Base-by-base conservation (phyloP, 192 early-diverging fungal species). In the Glomus cerebriforme region DNA sequence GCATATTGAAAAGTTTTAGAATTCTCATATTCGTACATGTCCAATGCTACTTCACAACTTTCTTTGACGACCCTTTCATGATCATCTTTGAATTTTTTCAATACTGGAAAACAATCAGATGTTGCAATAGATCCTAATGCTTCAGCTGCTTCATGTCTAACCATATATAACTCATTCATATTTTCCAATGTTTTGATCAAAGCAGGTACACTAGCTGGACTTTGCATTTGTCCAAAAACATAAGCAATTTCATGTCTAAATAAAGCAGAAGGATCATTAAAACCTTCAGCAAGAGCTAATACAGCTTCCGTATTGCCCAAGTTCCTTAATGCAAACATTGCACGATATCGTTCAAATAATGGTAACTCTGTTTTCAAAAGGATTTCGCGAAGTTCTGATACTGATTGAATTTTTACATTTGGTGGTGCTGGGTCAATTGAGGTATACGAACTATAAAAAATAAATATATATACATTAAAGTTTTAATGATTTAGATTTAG, bases 161-260 rank as follows among this genome's bases (percentile, higher is more conserved):
- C 97, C 96, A 99, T 99, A 49, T 91, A 80, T 10, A 86, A 89
- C 82, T 99, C 97, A 32, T 88, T 81, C 12, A 82, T 79, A 85
- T 95, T 94, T 59, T 85, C 87, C n/a, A 99, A 87, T 7, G 91
- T 87, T 75, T 92, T 89, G 12, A 91, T 87, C 54, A 99, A 86
- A 8, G 94, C 88, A 35, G 96, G 96, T 0, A 99, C 94, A 29
- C 91, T 90, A 7, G 93, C 96, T 34, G 92, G 92, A 79, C 96
- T 95, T 87, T 97, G 96, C 90, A 99, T 91, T 83, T 99, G 96
- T 70, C 97, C 97, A 88, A 99, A 99, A 17, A 99, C 93, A 83
- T 95, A 99, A 32, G 95, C 95, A 47, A 93, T 95, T 82, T 99
- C 97, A 76, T 99, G 97, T 73, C 96, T 85, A 86, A 99, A 99